phyloP scores from a whole-genome alignment of 108 stramenopile genomes.

The Tribonema minus region DNA sequence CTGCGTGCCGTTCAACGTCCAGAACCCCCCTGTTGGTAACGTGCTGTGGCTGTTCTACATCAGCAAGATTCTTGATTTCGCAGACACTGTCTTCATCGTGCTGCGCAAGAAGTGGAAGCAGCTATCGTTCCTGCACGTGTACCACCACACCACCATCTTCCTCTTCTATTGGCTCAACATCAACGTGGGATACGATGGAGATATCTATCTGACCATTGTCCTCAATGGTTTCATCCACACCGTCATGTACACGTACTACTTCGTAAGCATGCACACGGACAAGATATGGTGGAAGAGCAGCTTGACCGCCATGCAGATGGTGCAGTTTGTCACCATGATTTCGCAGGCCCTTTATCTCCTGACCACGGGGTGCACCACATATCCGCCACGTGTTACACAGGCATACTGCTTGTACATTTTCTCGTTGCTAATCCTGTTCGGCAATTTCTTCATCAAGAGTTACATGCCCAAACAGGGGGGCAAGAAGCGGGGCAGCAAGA shows the following conservation, averaged over 20 bases:
- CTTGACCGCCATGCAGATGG: conserved; percentile 86
- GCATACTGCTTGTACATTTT: conserved; percentile 91
- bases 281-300: conserved; percentile 96
- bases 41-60: conserved; percentile 96
- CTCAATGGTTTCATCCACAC: conserved; percentile 98
- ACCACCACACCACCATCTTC: conserved; percentile 98
- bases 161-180: conserved; percentile 95
- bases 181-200: conserved; percentile 79
- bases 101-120: conserved; percentile 95
- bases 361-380: conserved; percentile 47
- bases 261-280: conserved; percentile 97
- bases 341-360: conserved; percentile 82
- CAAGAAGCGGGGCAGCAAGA: neutral
- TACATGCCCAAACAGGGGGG: conserved; percentile 59
- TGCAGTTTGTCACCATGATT: conserved; percentile 97
- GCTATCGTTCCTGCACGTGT: conserved; percentile 97
- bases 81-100: conserved; percentile 98
- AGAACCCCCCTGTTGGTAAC: conserved; percentile 75
- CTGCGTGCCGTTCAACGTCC: conserved; percentile 70
- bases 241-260: conserved; percentile 99
- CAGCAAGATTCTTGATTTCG: conserved; percentile 95
- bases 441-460: conserved; percentile 87
- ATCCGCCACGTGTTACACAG: conserved; percentile 63
- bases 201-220: conserved; percentile 88
- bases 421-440: conserved; percentile 87